Evolutionary conservation across 1,284 basidiomycete species (phyloP).

Genomic region (Cutaneotrichosporon dermatis): DNA sequence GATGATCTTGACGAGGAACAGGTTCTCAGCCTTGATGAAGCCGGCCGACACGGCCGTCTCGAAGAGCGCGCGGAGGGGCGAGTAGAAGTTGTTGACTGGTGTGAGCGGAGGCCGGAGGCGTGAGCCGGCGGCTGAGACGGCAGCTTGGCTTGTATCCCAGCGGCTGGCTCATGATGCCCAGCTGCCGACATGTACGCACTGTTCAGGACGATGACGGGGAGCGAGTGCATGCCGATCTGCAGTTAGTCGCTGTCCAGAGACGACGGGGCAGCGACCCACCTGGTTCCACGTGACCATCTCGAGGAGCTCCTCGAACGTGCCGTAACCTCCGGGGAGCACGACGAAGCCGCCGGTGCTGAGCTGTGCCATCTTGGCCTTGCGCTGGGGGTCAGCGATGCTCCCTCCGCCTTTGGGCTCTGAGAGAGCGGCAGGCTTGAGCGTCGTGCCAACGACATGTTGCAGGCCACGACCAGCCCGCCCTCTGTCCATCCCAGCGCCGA

Average conservation of each 20-base stretch:
- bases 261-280: conserved; percentile 8
- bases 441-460: too few relatives aligned
- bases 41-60: conserved; percentile 63
- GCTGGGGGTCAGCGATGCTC: conserved; percentile 24
- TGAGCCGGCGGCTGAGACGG: too few relatives aligned
- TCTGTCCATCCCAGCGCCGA: too few relatives aligned
- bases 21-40: conserved; percentile 65
- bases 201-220: conserved; percentile 76
- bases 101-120: background rate
- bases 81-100: conserved; percentile 66
- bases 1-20: conserved; percentile 62
- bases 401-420: too few relatives aligned
- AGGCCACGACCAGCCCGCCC: too few relatives aligned
- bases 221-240: conserved; percentile 76
- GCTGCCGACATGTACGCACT: conserved; percentile 22
- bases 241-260: background rate
- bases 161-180: too few relatives aligned
- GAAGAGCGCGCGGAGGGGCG: conserved; percentile 70
- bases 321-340: conserved; percentile 82
- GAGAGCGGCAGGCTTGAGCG: too few relatives aligned
- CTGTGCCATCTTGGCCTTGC: conserved; percentile 82
- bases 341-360: conserved; percentile 69
- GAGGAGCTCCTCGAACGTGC: conserved; percentile 87
- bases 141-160: too few relatives aligned
- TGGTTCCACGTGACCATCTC: conserved; percentile 82